These are phyloP conservation scores for Cryptococcus hybrid DNA, from an alignment of 1,284 basidiomycete species.

Conservation along the genomic window DNA sequence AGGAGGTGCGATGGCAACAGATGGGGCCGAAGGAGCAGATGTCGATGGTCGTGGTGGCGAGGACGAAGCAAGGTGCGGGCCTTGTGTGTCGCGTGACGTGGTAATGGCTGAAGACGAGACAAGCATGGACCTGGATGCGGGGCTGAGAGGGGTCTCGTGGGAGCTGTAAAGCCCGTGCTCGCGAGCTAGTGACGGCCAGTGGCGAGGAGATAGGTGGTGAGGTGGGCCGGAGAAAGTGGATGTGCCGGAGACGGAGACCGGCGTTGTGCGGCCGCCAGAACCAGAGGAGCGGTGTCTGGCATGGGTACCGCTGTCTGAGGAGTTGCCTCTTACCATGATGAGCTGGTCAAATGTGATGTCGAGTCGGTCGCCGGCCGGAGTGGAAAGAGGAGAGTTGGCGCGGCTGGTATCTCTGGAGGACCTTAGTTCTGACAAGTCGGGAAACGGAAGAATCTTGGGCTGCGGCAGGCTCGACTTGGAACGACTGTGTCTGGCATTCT, in stretches of 20 bases:
- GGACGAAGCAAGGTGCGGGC: slow-evolving; percentile 1
- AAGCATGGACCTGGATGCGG: too few species aligned
- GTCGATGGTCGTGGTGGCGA: neutral
- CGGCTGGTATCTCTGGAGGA: slow-evolving; percentile 17
- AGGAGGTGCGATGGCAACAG: slow-evolving; percentile 3
- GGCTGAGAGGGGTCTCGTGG: neutral
- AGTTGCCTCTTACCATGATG: slow-evolving; percentile 11
- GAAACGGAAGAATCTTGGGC: slow-evolving; percentile 30
- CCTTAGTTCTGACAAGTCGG: slow-evolving; percentile 20
- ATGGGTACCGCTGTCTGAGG: slow-evolving; percentile 6
- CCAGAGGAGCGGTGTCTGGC: slow-evolving; percentile 2
- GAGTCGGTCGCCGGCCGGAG: slow-evolving; percentile 10
- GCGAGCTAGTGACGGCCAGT: slow-evolving; percentile 7
- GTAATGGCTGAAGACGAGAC: too few species aligned
- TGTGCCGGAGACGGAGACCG: neutral
- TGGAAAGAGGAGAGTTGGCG: slow-evolving; percentile 16
- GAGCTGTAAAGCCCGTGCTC: slow-evolving; percentile 7
- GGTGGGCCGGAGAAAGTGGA: slow-evolving; percentile 1
- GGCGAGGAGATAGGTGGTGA: slow-evolving; percentile 13
- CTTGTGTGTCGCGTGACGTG: neutral
- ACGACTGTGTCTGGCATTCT: slow-evolving; percentile 4
- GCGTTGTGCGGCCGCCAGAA: neutral
- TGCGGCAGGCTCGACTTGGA: slow-evolving; percentile 13
- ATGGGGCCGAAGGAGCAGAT: slow-evolving; percentile 1
- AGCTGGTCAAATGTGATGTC: slow-evolving; percentile 17